These are phyloP conservation scores for Russula brevipes DNA, from an alignment of 768 basidiomycete species.

Conservation along the genomic window DNA sequence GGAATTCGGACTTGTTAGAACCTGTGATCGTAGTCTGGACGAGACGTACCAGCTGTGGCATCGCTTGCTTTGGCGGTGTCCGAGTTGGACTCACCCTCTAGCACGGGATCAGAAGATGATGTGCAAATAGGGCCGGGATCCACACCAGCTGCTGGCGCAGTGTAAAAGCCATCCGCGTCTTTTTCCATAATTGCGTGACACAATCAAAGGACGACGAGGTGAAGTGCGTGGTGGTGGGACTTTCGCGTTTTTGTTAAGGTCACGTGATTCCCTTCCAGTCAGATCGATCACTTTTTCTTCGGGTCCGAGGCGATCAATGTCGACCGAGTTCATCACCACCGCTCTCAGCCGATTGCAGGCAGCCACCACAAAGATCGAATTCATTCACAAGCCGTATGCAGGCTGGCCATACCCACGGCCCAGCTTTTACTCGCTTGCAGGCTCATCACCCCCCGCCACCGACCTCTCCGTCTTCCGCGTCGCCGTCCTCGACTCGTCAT, in stretches of 20 bases:
- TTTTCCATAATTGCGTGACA: conserved; percentile 48
- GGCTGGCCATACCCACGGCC: conserved; percentile 57
- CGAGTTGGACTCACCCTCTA: neutral
- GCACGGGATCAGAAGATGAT: neutral
- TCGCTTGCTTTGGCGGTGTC: neutral
- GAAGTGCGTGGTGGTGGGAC: neutral
- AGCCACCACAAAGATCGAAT: conserved; percentile 46
- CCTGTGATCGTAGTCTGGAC: neutral
- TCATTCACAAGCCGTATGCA: conserved; percentile 56
- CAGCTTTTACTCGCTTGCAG: conserved; percentile 13
- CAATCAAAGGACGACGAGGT: neutral
- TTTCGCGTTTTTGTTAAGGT: neutral
- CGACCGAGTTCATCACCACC: conserved; percentile 5
- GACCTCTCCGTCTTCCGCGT: conserved; percentile 39
- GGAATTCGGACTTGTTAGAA: neutral
- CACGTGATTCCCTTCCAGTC: too few species aligned
- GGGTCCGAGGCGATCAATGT: neutral
- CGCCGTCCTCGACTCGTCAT: conserved; percentile 84
- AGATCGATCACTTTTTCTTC: neutral
- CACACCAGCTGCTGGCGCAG: conserved; percentile 45
- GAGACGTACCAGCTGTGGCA: conserved; percentile 9
- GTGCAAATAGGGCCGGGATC: neutral
- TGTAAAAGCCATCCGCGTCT: conserved; percentile 78
- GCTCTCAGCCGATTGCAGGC: conserved; percentile 38
- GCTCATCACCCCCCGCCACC: conserved; percentile 9